Base-by-base conservation (phyloP, 1,284 basidiomycete species). In the Cryptococcus sp. region DNA sequence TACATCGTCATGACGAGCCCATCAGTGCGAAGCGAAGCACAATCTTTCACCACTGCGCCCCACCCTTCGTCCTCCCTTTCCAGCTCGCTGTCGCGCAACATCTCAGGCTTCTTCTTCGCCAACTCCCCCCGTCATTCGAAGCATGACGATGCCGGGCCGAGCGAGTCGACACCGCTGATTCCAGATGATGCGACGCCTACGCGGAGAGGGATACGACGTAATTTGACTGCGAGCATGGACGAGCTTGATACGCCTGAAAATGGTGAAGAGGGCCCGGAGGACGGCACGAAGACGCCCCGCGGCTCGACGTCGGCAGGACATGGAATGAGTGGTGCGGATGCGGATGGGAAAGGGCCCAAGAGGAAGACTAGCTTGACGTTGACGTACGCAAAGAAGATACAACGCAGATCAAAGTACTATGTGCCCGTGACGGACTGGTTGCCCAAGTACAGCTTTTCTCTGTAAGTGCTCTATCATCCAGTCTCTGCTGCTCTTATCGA, bases 401-500 rank as follows among this genome's bases (percentile, higher is more conserved):
- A 70, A 57, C 77, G 77, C 58, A 60, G 78, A 49, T 76, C 76
- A 27, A 76, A 72, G 51, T 80, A 80, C 55, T 80, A 80, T 56
- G 68, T 80, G 23, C 78, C 78, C 0, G 74, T 78, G n/a, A 73
- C 76, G 3, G 73, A 76, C 13, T 96, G 93, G 93, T 86, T 95
- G 58, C 92, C 92, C 1, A 83, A 86, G 51, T 96, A 96, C 74
- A 86, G 84, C 0, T 74, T 85, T 47, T 85, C 85, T 11, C 75
- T 88, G 87, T 91, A 69, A 70, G 89, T 81, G 20, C 58, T 68
- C 50, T 27, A 15, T 51, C n/a, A 13, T 27, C 31, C 38, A 17
- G 7, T 17, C 22, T 3, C 31, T 25, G 15, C 11, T 44, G 3
- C 19, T 25, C 19, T 27, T 22, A 19, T 44, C 15, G 19, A 42